phyloP scores from a whole-genome alignment of 73 alveolate genomes.

The Stentor coeruleus region DNA sequence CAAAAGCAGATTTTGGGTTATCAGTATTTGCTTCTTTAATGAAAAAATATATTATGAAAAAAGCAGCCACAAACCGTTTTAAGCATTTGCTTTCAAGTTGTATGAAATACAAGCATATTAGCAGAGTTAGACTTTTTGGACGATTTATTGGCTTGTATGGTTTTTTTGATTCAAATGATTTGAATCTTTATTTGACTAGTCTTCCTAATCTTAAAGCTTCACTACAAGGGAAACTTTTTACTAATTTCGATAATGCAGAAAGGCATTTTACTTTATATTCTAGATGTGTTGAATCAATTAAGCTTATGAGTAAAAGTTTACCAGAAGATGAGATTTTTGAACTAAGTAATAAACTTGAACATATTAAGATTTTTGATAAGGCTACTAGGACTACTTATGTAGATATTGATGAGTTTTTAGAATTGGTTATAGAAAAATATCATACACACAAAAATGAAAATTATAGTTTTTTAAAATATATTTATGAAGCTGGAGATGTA shows the following conservation, averaged over 20 bases:
- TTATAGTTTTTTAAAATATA: not conserved
- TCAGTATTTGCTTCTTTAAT: not conserved
- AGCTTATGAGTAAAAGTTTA: not conserved
- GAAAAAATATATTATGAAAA: conserved; percentile 22
- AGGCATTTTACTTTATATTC: not conserved
- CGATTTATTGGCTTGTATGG: conserved; percentile 14
- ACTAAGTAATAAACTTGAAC: not conserved
- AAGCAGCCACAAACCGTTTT: conserved; percentile 17
- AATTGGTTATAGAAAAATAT: not conserved
- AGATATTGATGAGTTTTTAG: conserved; percentile 11
- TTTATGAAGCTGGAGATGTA: conserved; percentile 20
- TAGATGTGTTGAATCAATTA: not conserved
- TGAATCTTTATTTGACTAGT: not conserved
- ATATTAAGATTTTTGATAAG: not conserved
- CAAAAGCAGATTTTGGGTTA: not conserved
- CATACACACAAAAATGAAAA: conserved; percentile 4
- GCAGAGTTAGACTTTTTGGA: conserved; percentile 9
- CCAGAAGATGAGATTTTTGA: not conserved
- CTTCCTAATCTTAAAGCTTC: not conserved
- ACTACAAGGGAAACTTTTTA: not conserved
- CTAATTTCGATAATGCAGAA: conserved; percentile 11
- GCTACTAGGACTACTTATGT: not conserved
- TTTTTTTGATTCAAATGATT: not conserved
- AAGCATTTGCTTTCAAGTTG: conserved; percentile 16
- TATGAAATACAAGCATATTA: conserved; percentile 1